Evolutionary conservation across 441 rosid genomes (phyloP), one percentile per base, ranked within the genome.

Genomic region (Brassica hybrid): DNA sequence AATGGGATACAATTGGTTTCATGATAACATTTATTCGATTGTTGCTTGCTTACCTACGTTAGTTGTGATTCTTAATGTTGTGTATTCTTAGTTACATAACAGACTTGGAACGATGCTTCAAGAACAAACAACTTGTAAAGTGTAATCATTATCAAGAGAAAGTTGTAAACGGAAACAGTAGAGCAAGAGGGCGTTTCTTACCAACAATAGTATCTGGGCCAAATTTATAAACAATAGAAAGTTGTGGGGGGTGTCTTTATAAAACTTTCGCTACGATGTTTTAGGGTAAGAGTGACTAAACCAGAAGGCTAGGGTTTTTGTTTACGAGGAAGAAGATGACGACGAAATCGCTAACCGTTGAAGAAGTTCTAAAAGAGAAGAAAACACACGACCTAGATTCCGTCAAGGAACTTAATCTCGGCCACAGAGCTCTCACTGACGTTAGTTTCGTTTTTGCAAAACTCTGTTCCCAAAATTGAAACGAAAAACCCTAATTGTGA

Each of bases 381-480:
- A 77, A 84, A 19, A 82, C 83, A 30, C 25, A 54, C 64, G 88
- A 91, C 68, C 82, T 85, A 5, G 63, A 82, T 80, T 74, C 91
- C 82, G 71, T 94, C 65, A 82, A 84, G 21, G 82, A 88, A 56
- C 90, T 91, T 43, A 79, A 85, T 13, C 94, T 94, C 58, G 79
- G 86, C 45, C 89, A 86, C 82, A 90, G 76, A 86, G 88, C 91
- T 82, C 95, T 94, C 68, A 84, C 92, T 38, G 89, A 92, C 58
- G 97, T 88, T 81, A 67, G 81, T n/a, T n/a, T n/a, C n/a, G n/a
- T n/a, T n/a, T 5, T 9, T 5, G n/a, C 64, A 14, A 36, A 65
- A 52, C 69, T 83, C 54, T 41, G 27, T 65, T 67, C 71, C 34
- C 68, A 6, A 56, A 34, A 41, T n/a, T 64, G 21, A 54, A 25